Percentiles rank a stretch among this genome's conserved stretches.
Conservation (phyloP, 768 basidiomycete genomes). For the Hygrophoropsis aurantiaca region DNA sequence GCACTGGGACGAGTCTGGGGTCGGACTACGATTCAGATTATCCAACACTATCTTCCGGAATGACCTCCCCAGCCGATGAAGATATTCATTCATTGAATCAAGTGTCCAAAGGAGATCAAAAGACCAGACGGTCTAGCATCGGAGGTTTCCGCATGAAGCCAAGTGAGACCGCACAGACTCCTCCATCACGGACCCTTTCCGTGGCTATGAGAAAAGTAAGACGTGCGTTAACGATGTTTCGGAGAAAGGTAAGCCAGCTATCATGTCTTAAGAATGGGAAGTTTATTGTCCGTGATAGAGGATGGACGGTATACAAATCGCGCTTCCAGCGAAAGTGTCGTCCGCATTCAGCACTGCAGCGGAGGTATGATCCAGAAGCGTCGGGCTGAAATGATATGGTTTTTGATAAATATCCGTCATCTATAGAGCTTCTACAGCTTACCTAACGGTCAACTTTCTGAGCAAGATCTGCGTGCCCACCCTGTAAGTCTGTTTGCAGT, state of each 20-base stretch:
- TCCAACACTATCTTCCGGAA: conserved; percentile 20
- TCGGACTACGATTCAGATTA: conserved; percentile 21
- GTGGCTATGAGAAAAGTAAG: conserved; percentile 22
- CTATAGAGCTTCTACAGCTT: conserved; percentile 24
- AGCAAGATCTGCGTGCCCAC: conserved; percentile 17
- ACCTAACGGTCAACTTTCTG: conserved; percentile 29
- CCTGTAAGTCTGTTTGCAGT: conserved; percentile 10
- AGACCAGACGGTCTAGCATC: too few relatives aligned
- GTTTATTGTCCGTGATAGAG: too few relatives aligned
- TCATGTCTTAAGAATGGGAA: too few relatives aligned
- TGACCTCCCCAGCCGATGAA: conserved; percentile 32
- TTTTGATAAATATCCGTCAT: background rate
- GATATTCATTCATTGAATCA: background rate
- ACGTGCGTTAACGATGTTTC: conserved; percentile 20
- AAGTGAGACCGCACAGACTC: background rate
- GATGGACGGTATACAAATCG: too few relatives aligned
- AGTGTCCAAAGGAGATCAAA: too few relatives aligned
- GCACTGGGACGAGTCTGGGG: conserved; percentile 8
- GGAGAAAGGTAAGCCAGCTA: conserved; percentile 18
- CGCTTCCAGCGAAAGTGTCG: background rate
- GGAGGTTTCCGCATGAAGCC: too few relatives aligned
- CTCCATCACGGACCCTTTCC: conserved; percentile 14
- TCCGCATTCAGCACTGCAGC: conserved; percentile 18
- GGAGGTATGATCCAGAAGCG: conserved; percentile 20
- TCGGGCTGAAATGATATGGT: too few relatives aligned